Percentiles rank a stretch among this genome's conserved stretches.
phyloP scores from a whole-genome alignment of 2,329 filamentous ascomycete species.

The Diaporthe nobilis region DNA sequence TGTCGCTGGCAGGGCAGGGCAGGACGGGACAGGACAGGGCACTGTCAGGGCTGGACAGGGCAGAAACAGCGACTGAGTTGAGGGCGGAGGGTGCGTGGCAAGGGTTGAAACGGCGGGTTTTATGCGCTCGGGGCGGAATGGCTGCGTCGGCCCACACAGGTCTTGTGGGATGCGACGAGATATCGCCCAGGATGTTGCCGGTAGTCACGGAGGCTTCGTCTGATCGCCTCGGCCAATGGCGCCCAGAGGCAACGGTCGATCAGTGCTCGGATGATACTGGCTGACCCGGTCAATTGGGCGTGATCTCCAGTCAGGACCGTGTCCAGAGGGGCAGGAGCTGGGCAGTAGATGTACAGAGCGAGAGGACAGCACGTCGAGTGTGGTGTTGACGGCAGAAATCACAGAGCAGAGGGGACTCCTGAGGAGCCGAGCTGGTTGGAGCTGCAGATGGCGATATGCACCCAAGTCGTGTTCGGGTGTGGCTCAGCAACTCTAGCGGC shows the following conservation, averaged over 20 bases:
- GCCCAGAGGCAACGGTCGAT: slow-evolving; percentile 22
- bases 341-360: slow-evolving; percentile 3
- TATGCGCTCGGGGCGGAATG: slow-evolving; percentile 34
- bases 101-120: slow-evolving; percentile 34
- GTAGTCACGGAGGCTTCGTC: slow-evolving; percentile 26
- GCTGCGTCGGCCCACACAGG: slow-evolving; percentile 29
- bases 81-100: slow-evolving; percentile 20
- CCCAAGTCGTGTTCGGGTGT: slow-evolving; percentile 20
- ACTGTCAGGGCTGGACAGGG: slow-evolving; percentile 18
- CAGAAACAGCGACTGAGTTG: slow-evolving; percentile 3
- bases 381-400: slow-evolving; percentile 23
- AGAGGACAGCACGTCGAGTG: slow-evolving; percentile 10
- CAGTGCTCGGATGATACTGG: slow-evolving; percentile 23
- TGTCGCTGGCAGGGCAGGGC: slow-evolving; percentile 16
- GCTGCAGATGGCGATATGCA: slow-evolving; percentile 29
- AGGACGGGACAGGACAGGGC: slow-evolving; percentile 6
- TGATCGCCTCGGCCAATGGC: slow-evolving; percentile 33
- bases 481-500: slow-evolving; percentile 34
- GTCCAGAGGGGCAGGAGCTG: not conserved
- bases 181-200: slow-evolving; percentile 28
- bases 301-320: slow-evolving; percentile 27
- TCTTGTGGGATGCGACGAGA: slow-evolving; percentile 28
- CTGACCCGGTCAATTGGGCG: slow-evolving; percentile 15
- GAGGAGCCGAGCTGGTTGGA: slow-evolving; percentile 1
- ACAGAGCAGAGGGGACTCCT: not conserved